phyloP scores from a whole-genome alignment of 352 stramenopile genomes.

The Pythium dissotocum region DNA sequence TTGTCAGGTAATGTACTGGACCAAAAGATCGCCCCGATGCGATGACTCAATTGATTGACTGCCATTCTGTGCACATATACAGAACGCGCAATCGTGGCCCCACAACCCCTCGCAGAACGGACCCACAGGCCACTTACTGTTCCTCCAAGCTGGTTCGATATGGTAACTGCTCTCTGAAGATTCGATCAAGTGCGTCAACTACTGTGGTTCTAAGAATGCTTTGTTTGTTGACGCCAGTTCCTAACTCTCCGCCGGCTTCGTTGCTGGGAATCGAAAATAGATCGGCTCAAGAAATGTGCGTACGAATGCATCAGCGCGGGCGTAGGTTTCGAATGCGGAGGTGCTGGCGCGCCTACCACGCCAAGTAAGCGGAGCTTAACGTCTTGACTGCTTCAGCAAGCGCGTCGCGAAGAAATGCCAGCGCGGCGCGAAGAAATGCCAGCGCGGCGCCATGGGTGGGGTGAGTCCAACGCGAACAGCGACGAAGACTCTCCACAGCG shows the following conservation, averaged over 20 bases:
- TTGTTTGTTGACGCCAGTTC: neutral
- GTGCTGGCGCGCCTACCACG: neutral
- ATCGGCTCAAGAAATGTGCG: neutral
- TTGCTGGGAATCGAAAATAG: neutral
- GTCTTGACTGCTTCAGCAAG: neutral
- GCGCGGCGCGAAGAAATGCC: constrained; percentile 10
- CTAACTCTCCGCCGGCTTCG: neutral
- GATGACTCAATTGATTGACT: neutral
- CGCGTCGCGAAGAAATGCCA: constrained; percentile 1
- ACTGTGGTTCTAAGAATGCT: no score
- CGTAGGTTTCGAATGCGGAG: neutral
- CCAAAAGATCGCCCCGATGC: neutral
- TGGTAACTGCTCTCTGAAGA: neutral
- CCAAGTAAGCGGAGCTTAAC: constrained; percentile 1
- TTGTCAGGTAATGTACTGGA: neutral
- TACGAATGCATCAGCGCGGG: neutral
- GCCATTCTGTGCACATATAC: no score
- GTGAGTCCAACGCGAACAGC: neutral
- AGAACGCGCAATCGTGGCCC: no score
- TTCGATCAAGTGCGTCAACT: no score
- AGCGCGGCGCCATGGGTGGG: constrained; percentile 14
- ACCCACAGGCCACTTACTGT: neutral
- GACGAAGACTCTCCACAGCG: neutral
- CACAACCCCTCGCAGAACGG: neutral
- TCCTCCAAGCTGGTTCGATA: neutral